Percentiles rank a stretch among this genome's conserved stretches.
Conservation (phyloP, 1,139 yeast species). For the Pichia sp. region DNA sequence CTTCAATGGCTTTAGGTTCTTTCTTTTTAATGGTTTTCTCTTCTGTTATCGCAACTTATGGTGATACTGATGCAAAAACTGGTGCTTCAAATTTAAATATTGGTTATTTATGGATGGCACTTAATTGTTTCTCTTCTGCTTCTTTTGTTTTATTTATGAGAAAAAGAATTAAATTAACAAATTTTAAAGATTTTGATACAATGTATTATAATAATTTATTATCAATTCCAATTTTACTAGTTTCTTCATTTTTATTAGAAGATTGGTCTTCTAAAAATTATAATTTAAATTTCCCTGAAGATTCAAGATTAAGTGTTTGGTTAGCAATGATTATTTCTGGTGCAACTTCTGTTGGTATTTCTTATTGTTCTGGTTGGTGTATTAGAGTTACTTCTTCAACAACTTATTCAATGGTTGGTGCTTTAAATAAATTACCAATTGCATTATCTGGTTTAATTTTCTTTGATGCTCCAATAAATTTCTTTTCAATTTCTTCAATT, state of each 20-base stretch:
- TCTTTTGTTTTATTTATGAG: slow-evolving; percentile 91
- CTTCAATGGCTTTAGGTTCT: slow-evolving; percentile 84
- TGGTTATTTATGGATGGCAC: slow-evolving; percentile 96
- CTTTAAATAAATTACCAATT: slow-evolving; percentile 94
- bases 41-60: slow-evolving; percentile 88
- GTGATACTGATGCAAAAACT: slow-evolving; percentile 49
- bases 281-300: slow-evolving; percentile 69
- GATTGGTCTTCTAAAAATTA: slow-evolving; percentile 88
- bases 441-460: slow-evolving; percentile 91
- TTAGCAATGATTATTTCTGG: slow-evolving; percentile 89
- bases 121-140: slow-evolving; percentile 91
- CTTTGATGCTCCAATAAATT: slow-evolving; percentile 92
- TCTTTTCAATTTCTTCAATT: slow-evolving; percentile 85
- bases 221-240: slow-evolving; percentile 79
- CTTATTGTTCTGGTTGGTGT: slow-evolving; percentile 99
- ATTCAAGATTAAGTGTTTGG: slow-evolving; percentile 58
- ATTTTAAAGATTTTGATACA: slow-evolving; percentile 96
- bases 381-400: slow-evolving; percentile 98
- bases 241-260: slow-evolving; percentile 72
- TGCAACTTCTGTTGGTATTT: slow-evolving; percentile 89
- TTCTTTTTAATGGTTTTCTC: slow-evolving; percentile 89
- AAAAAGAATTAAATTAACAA: slow-evolving; percentile 93
- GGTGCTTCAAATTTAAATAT: slow-evolving; percentile 49
- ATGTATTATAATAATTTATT: slow-evolving; percentile 95
- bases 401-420: slow-evolving; percentile 98